These are phyloP conservation scores for Aspergillus glaucus DNA, from an alignment of 2,329 filamentous ascomycete genomes.

Conservation along the genomic window DNA sequence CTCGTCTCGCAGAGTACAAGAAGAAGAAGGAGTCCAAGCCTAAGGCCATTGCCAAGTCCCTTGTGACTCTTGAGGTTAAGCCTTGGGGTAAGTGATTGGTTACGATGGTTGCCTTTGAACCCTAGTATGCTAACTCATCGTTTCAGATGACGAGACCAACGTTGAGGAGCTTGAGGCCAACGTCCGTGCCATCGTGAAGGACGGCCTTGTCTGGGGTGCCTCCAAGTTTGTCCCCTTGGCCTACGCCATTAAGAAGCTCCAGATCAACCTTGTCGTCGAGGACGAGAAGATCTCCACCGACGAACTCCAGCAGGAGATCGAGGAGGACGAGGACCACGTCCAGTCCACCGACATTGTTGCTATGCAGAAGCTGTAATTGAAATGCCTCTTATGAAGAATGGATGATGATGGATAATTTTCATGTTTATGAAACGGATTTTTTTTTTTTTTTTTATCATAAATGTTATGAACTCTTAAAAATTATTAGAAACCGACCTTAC, in stretches of 20 bases:
- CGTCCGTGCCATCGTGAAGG: constrained; percentile 79
- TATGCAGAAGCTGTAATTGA: constrained; percentile 82
- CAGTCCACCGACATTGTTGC: constrained; percentile 88
- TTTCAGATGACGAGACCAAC: constrained; percentile 80
- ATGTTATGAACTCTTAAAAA: constrained; percentile 28
- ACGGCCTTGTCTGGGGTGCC: constrained; percentile 93
- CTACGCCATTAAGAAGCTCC: constrained; percentile 98
- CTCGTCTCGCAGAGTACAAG: constrained; percentile 86
- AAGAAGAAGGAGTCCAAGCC: constrained; percentile 94
- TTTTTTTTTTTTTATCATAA: constrained; percentile 16
- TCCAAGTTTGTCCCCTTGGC: constrained; percentile 85
- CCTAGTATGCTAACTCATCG: constrained; percentile 12
- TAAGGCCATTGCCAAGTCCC: constrained; percentile 90
- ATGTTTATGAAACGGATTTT: constrained; percentile 24
- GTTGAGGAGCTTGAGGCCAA: constrained; percentile 73
- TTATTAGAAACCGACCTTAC: constrained; percentile 23
- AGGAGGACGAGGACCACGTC: constrained; percentile 85
- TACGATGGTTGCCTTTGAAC: neutral
- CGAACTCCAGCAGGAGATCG: constrained; percentile 82
- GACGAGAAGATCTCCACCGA: constrained; percentile 89
- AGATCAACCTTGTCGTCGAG: constrained; percentile 97
- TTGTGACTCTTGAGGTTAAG: constrained; percentile 95
- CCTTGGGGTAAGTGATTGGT: constrained; percentile 75
- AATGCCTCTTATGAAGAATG: constrained; percentile 27
- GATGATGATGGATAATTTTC: constrained; percentile 31